Base-by-base conservation (phyloP, 1,284 basidiomycete genomes). In the Erythrobasidium hasegawianum region DNA sequence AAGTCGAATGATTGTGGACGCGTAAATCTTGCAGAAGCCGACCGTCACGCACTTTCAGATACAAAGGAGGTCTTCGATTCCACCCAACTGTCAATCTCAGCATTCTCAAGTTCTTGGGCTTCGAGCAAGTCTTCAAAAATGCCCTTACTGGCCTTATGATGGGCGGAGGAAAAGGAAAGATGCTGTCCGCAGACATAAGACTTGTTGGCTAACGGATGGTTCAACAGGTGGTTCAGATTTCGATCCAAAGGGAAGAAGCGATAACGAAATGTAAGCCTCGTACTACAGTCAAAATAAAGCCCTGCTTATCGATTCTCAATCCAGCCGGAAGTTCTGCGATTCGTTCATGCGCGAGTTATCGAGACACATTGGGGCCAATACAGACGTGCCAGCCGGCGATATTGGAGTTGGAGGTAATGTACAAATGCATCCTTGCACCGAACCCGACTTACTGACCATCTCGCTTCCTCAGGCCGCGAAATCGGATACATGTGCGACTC, bases 41-140 rank as follows among this genome's bases (percentile, higher is more conserved):
- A n/a, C n/a, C n/a, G n/a, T n/a, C n/a, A n/a, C n/a, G n/a, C n/a
- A n/a, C n/a, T n/a, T n/a, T n/a, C n/a, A 57, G 59, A 52, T 68
- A 54, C 39, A 52, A 70, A 68, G 88, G 88, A 72, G 87, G 87
- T 77, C 84, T 89, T 71, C 85, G 88, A 72, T 83, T 90, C 67
- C 87, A 89, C 81, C 86, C 87, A 69, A 84, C 85, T 64, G 88
- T 90, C 79, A 89, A 89, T 81, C 83, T 90, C 47, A 87, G 86
- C 71, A 88, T 90, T 78, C 83, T 90, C 78, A 89, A 89, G 78
- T 90, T 90, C 85, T 83, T 89, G 71, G 88, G 87, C 61, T 88
- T 89, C 77, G 88, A 90, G 80, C 84, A 85, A 77, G 87, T 85
- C 73, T 89, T 89, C 84, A 89, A 89, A 80, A 90, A 90, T 78